Base-by-base conservation (phyloP, 129 eudicot genomes). In the Logfia minima region DNA sequence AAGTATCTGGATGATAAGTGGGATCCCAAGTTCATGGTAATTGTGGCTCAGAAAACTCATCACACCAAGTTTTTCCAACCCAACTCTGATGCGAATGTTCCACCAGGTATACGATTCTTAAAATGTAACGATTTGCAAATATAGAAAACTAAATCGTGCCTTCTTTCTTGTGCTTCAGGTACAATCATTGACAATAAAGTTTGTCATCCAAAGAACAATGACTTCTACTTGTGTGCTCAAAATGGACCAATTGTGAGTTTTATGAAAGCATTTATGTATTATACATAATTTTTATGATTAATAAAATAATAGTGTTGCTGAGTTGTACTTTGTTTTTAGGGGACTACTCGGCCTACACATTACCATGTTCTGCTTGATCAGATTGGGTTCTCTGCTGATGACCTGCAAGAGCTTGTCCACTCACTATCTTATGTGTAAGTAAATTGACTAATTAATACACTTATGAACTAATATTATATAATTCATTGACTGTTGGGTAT, bases 321-420 rank as follows among this genome's bases (percentile, higher is more conserved):
- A 39, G 45, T 39, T 39, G 9, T 34, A 6, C 18, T 53, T 55
- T 8, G 58, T n/a, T 68, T 75, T 21, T 58, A 87, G 90, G 96
- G 98, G 14, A 92, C 98, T 0, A 86, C 93, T 9, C 69, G 93
- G 23, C 98, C 98, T 8, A 92, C 96, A 2, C 96, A 92, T 77
- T 92, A 92, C 71, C 96, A 90, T 85, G 98, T 92, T 5, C 85
- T 92, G 35, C 23, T 79, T 8, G 93, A 90, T 45, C 88, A 92
- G 86, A 80, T 90, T 48, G 96, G 98, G 22, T 83, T 92, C 24
- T 75, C 86, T 1, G 75, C 92, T 2, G 96, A 90, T 83, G 90
- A 92, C 31, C 64, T 92, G 51, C 96, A 92, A 58, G 96, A 92
- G 62, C 87, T 89, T 3, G 98, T 92, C 23, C 96, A 89, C 62